Conservation (phyloP, 441 rosid genomes). For the Populus hybrid region DNA sequence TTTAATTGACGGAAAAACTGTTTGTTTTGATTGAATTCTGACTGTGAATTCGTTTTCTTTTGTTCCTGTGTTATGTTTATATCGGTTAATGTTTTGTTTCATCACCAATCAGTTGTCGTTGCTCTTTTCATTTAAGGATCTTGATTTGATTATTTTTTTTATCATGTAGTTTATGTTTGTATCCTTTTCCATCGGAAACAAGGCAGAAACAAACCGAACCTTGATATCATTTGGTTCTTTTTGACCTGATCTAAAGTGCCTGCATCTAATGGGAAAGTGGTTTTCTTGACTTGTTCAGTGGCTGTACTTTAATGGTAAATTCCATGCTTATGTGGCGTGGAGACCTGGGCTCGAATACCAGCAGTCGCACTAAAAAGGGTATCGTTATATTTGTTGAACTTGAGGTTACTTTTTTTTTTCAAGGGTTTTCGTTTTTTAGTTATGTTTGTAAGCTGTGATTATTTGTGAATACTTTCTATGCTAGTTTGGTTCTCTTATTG, state of each 20-base stretch:
- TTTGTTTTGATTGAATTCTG: neutral
- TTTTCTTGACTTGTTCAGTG: neutral
- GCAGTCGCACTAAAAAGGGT: conserved; percentile 35
- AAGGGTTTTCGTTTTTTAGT: neutral
- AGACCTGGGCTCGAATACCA: conserved; percentile 63
- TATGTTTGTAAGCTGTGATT: too few relatives aligned
- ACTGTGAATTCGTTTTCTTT: too few relatives aligned
- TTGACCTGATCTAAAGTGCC: neutral
- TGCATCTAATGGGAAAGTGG: neutral
- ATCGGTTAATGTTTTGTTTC: too few relatives aligned
- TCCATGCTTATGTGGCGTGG: conserved; percentile 29
- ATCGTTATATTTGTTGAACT: too few relatives aligned
- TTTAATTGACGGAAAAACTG: too few relatives aligned
- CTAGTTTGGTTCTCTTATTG: too few relatives aligned
- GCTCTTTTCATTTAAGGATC: neutral
- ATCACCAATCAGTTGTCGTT: too few relatives aligned
- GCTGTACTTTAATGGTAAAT: conserved; percentile 29
- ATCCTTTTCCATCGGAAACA: neutral
- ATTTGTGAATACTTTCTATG: too few relatives aligned
- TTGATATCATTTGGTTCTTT: neutral
- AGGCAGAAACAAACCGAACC: neutral
- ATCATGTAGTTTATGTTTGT: neutral
- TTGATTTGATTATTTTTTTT: neutral
- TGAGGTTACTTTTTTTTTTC: neutral
- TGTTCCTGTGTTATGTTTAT: too few relatives aligned